Conservation (phyloP, 2,329 filamentous ascomycete species). For the Paraconiothyrium sp. region DNA sequence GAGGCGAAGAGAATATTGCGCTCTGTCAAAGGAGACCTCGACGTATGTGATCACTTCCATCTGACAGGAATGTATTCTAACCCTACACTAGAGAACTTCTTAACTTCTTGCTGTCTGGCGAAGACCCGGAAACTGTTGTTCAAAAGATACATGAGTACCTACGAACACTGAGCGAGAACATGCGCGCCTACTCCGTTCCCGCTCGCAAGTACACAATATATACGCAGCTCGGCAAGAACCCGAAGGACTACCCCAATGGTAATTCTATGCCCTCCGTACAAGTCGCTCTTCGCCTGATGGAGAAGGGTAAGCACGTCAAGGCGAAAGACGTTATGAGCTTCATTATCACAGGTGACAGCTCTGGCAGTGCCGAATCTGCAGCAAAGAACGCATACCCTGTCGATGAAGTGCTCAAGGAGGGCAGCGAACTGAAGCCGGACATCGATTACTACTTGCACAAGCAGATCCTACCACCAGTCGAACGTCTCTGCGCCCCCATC, state of each 20-base stretch:
- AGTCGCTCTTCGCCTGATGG: conserved; percentile 87
- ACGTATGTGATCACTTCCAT: conserved; percentile 53
- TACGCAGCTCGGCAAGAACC: conserved; percentile 94
- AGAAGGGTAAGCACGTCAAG: conserved; percentile 85
- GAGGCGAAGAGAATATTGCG: conserved; percentile 96
- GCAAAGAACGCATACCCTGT: conserved; percentile 91
- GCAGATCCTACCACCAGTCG: conserved; percentile 97
- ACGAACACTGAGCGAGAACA: conserved; percentile 81
- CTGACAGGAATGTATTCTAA: conserved; percentile 18
- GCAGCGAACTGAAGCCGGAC: conserved; percentile 81
- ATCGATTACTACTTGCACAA: conserved; percentile 99
- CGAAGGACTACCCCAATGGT: conserved; percentile 91
- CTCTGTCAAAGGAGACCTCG: conserved; percentile 93
- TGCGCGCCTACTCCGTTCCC: conserved; percentile 81
- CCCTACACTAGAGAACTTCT: conserved; percentile 70
- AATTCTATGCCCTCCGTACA: conserved; percentile 97
- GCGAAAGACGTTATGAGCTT: conserved; percentile 97
- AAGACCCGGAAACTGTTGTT: conserved; percentile 88
- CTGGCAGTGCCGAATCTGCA: conserved; percentile 72
- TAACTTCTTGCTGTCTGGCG: conserved; percentile 93
- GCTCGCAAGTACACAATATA: conserved; percentile 94
- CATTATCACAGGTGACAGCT: conserved; percentile 78
- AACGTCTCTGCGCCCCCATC: conserved; percentile 96
- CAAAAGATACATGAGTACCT: conserved; percentile 94
- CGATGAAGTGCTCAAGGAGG: conserved; percentile 82